A percentile compares a stretch with the other conserved stretches of the same genome.
Conservation (phyloP, 495 filamentous ascomycete genomes). For the Pseudotulostoma volvatum region DNA sequence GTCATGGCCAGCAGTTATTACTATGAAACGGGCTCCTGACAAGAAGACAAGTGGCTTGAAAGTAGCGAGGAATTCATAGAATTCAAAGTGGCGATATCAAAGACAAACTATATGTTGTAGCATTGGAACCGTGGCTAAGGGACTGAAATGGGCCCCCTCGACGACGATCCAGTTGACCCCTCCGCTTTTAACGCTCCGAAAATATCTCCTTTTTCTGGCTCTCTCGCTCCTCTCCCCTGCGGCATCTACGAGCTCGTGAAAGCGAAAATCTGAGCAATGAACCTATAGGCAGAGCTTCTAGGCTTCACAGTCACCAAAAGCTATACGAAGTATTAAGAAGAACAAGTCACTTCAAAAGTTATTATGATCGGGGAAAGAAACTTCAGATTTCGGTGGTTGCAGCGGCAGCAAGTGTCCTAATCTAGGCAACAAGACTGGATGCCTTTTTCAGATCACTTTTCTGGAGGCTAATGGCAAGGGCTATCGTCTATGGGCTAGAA, state of each 20-base stretch:
- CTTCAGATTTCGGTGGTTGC: background rate
- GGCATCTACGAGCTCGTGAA: background rate
- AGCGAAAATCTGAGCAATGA: background rate
- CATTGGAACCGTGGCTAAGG: too few species aligned
- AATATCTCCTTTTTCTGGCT: background rate
- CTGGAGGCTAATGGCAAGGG: background rate
- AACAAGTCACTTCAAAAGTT: background rate
- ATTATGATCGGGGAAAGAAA: too few species aligned
- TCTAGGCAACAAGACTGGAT: too few species aligned
- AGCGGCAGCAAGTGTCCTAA: background rate
- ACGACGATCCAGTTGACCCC: too few species aligned
- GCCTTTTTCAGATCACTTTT: background rate
- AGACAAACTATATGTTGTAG: too few species aligned
- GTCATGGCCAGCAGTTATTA: too few species aligned
- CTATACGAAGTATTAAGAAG: background rate
- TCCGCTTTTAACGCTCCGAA: too few species aligned
- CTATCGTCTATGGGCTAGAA: background rate
- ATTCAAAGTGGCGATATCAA: too few species aligned
- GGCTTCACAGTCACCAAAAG: background rate
- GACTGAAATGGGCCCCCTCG: too few species aligned
- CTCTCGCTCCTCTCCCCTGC: conserved; percentile 1
- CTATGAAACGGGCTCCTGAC: too few species aligned
- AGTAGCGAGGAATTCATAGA: too few species aligned
- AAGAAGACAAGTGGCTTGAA: too few species aligned
- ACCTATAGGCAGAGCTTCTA: background rate